These are phyloP conservation scores for Zymoseptoria tritici DNA, from an alignment of 2,329 filamentous ascomycete species.

Conservation along the genomic window DNA sequence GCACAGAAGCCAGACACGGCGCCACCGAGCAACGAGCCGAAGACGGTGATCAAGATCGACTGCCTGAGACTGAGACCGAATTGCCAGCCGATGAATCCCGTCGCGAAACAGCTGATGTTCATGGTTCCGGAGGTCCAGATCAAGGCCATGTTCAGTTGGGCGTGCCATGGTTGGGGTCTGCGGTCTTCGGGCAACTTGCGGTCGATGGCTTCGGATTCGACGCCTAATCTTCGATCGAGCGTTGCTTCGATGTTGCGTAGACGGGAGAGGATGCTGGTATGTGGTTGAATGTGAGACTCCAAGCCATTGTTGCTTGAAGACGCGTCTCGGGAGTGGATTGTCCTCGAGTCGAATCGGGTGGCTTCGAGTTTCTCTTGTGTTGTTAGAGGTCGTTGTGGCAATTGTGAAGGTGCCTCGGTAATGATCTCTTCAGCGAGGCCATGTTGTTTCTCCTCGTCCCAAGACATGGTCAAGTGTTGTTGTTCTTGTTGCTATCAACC, in stretches of 20 bases:
- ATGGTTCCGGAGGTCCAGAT: constrained; percentile 32
- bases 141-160: constrained; percentile 27
- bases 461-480: constrained; percentile 5
- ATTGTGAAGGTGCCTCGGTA: constrained; percentile 2
- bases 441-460: constrained; percentile 19
- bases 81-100: constrained; percentile 42
- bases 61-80: constrained; percentile 42
- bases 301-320: constrained; percentile 4
- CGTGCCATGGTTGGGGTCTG: constrained; percentile 28
- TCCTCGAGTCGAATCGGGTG: constrained; percentile 2
- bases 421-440: constrained; percentile 16
- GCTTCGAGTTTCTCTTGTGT: constrained; percentile 25
- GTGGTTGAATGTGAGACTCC: constrained; percentile 7
- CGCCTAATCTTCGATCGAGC: constrained; percentile 40
- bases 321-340: not conserved
- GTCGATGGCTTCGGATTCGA: constrained; percentile 44
- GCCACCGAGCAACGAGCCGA: constrained; percentile 27
- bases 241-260: constrained; percentile 34
- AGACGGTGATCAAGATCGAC: constrained; percentile 26
- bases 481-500: not conserved
- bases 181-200: constrained; percentile 39
- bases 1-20: constrained; percentile 29
- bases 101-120: constrained; percentile 31
- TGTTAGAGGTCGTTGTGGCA: constrained; percentile 21
- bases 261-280: constrained; percentile 25